Evolutionary conservation across 108 stramenopile genomes (phyloP), one percentile per base, ranked within the genome.

Genomic region (Discostella pseudostelligera): DNA sequence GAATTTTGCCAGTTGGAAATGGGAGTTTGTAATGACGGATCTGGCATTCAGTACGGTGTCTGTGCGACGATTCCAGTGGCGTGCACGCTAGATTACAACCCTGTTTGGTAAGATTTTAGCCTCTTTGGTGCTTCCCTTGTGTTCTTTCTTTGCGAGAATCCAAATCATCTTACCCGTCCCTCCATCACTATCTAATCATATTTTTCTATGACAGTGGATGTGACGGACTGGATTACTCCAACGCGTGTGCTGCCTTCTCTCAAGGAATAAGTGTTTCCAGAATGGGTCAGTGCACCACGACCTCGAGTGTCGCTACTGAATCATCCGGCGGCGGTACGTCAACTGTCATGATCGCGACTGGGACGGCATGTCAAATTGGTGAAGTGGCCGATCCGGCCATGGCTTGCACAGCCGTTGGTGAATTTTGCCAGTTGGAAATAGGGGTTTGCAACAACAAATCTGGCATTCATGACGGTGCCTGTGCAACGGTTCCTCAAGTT

Each of bases 1-100:
- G 24, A 51, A 26, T 51, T 51, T 26, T 51, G 50, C 50, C 50
- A 51, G 26, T 26, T 51, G 50, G 50, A 51, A 26, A 51, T 14
- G 22, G 26, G 50, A 8, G 50, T 28, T 51, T 51, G 50, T 4
- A 51, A 51, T 13, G 25, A 51, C 22, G 13, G 1, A 24, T 51
- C 50, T 26, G 50, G 3, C 22, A 26, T 24, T 51, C 26, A 51
- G 7, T 10, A 51, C 13, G 50, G 50, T 10, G 13, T 14, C 50
- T 51, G 50, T 51, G 24, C 7, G 5, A 26, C 26, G 5, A 26
- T 51, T 51, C 50, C 50, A 25, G 11, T 25, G 13, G 13, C 4
- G 21, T 51, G 50, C 5, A 51, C 50, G 3, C 9, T 22, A 26
- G 50, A 51, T 9, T 51, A 51, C 50, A 14, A 51, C 13, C 50